These are phyloP conservation scores for Arxiozyma telluris DNA, from an alignment of 1,139 yeast genomes.

Conservation along the genomic window DNA sequence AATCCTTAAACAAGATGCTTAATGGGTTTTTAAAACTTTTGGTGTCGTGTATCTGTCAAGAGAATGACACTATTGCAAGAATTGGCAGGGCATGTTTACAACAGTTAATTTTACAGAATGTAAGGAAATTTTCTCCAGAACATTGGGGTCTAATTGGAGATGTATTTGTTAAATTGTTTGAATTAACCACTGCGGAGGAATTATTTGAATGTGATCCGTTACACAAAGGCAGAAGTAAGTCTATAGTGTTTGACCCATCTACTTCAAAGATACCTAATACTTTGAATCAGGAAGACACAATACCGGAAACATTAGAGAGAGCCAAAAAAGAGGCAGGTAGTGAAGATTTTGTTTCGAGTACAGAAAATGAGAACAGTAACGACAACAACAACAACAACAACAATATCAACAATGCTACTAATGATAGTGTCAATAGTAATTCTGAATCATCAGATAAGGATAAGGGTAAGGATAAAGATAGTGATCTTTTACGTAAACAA, in stretches of 20 bases:
- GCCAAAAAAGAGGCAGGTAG: conserved; percentile 29
- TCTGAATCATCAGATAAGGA: conserved; percentile 4
- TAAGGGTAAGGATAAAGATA: background rate
- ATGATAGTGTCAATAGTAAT: conserved; percentile 9
- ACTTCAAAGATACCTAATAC: background rate
- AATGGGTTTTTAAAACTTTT: conserved; percentile 70
- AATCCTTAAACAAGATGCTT: conserved; percentile 59
- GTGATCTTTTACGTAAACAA: conserved; percentile 12
- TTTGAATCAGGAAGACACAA: conserved; percentile 3
- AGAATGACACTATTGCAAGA: conserved; percentile 90
- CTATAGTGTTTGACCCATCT: conserved; percentile 4
- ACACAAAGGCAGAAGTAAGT: conserved; percentile 29
- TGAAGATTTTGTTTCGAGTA: conserved; percentile 25
- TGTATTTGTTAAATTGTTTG: conserved; percentile 62
- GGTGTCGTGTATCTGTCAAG: conserved; percentile 88
- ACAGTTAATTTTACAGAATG: conserved; percentile 66
- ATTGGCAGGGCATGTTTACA: conserved; percentile 87
- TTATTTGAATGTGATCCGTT: conserved; percentile 66
- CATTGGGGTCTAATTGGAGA: conserved; percentile 73
- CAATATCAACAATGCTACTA: conserved; percentile 18
- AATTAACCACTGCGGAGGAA: conserved; percentile 77
- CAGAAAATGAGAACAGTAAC: background rate
- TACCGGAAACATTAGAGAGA: conserved; percentile 27
- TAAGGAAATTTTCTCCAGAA: conserved; percentile 45
- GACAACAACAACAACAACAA: conserved; percentile 3